A percentile compares a stretch with the other conserved stretches of the same genome.
phyloP scores from a whole-genome alignment of 805 yeast species.

The Nematodospora valgi region DNA sequence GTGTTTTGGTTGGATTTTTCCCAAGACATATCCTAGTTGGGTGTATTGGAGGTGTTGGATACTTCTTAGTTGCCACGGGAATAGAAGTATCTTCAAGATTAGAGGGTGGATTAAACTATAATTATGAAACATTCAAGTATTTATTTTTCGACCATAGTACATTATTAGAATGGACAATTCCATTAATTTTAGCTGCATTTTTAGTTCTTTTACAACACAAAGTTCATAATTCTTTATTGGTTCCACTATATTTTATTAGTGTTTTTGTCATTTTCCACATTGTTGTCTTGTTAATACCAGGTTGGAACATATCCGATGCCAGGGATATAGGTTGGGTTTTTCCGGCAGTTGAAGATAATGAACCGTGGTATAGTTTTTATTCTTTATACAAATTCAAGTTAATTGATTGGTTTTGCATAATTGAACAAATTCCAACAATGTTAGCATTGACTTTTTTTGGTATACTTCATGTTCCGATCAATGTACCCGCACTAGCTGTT shows the following conservation, averaged over 20 bases:
- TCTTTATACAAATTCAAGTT: constrained; percentile 60
- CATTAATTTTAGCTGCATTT: constrained; percentile 58
- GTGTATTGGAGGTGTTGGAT: constrained; percentile 98
- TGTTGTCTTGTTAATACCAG: constrained; percentile 61
- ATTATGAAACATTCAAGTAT: constrained; percentile 49
- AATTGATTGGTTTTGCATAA: constrained; percentile 73
- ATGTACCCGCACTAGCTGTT: constrained; percentile 95
- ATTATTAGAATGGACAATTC: constrained; percentile 59
- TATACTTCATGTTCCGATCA: constrained; percentile 92
- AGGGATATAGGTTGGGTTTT: constrained; percentile 86
- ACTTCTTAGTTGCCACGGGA: constrained; percentile 85
- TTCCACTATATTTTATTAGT: constrained; percentile 75
- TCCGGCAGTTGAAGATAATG: constrained; percentile 54
- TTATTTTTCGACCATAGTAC: constrained; percentile 40
- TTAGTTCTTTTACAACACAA: constrained; percentile 59
- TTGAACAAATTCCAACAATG: constrained; percentile 84
- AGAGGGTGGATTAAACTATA: constrained; percentile 69
- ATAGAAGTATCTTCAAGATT: constrained; percentile 84
- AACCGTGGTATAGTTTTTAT: constrained; percentile 92
- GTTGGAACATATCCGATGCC: constrained; percentile 56
- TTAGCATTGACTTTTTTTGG: constrained; percentile 95
- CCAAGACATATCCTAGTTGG: constrained; percentile 96
- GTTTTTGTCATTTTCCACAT: constrained; percentile 71
- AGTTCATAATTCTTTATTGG: constrained; percentile 61
- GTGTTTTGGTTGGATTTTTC: constrained; percentile 88